Base-by-base conservation (phyloP, 768 basidiomycete species). In the Podaxis sp. region DNA sequence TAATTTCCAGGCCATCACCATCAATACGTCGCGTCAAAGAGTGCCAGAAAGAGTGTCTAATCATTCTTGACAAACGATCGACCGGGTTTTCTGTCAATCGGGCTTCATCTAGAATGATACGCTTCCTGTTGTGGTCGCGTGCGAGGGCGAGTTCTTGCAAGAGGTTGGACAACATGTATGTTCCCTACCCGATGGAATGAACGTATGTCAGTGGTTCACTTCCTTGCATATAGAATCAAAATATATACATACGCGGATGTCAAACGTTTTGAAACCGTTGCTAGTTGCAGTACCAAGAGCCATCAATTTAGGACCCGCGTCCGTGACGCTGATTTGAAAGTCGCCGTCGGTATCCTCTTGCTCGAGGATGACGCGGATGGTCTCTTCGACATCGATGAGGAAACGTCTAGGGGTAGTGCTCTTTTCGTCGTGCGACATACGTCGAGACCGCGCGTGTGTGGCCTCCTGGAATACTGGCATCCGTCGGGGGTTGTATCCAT, bases 151-250 rank as follows among this genome's bases (percentile, higher is more conserved):
- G 89, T 73, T 99, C 96, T 80, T 99, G 96, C n/a, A 99, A 82
- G 25, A 99, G 85, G 75, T 98, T 98, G 12, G 96, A 98, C 51
- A 99, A 81, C 96, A 98, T 98, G 76, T 98, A 99, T n/a, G 91
- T 98, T 46, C 97, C 96, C 90, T 96, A 71, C 25, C 15, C 69
- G 57, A 64, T 38, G 8, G 22, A 25, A 41, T 37, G 2, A 27
- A 40, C 8, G 9, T 2, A 4, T 40, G 6, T 62, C 2, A 40
- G 52, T 19, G 25, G 7, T 12, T 24, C 19, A 57, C 6, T 15
- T 29, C n/a, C 11, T 27, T 40, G 12, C 27, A 2, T 33, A 33
- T 9, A 9, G 8, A 9, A 33, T 3, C 8, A 2, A 33, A 9
- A 33, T 33, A 9, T 33, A 33, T 8, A 73, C 84, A 66, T 73